Evolutionary conservation across 1,284 basidiomycete species (phyloP).

Genomic region (Ceratobasidium sp.): DNA sequence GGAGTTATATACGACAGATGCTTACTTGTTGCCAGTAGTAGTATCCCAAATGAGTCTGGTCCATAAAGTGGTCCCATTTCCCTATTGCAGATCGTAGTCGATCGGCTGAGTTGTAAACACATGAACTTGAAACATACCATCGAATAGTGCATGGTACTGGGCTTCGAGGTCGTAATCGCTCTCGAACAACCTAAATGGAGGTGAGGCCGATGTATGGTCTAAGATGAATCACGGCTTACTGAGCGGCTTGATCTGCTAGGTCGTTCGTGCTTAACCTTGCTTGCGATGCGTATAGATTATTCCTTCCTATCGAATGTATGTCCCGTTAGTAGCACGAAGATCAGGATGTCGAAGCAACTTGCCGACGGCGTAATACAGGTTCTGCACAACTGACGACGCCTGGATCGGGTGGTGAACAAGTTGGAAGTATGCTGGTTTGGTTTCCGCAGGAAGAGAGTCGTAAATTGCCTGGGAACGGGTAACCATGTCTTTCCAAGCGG

Average conservation of each 20-base stretch:
- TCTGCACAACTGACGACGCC: constrained; percentile 63
- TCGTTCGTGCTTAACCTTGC: constrained; percentile 67
- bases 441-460: constrained; percentile 56
- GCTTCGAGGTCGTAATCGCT: constrained; percentile 64
- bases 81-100: background rate
- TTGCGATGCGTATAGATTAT: constrained; percentile 69
- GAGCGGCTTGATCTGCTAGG: constrained; percentile 55
- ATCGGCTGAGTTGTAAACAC: background rate
- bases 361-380: constrained; percentile 64
- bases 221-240: too few species aligned
- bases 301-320: constrained; percentile 50
- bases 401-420: constrained; percentile 68
- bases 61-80: constrained; percentile 37
- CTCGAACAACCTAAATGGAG: constrained; percentile 56
- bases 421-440: constrained; percentile 69
- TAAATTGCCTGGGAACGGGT: constrained; percentile 62
- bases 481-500: constrained; percentile 59
- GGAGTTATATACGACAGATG: background rate
- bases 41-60: constrained; percentile 59
- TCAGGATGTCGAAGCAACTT: background rate
- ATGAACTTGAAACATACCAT: constrained; percentile 59
- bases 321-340: background rate
- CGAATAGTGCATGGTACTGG: constrained; percentile 63
- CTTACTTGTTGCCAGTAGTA: constrained; percentile 68
- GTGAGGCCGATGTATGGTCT: too few species aligned